A percentile compares a stretch with the other conserved stretches of the same genome.
These are phyloP conservation scores for Tolypocladium nubicola DNA, from an alignment of 2,329 filamentous ascomycete genomes.

Conservation along the genomic window DNA sequence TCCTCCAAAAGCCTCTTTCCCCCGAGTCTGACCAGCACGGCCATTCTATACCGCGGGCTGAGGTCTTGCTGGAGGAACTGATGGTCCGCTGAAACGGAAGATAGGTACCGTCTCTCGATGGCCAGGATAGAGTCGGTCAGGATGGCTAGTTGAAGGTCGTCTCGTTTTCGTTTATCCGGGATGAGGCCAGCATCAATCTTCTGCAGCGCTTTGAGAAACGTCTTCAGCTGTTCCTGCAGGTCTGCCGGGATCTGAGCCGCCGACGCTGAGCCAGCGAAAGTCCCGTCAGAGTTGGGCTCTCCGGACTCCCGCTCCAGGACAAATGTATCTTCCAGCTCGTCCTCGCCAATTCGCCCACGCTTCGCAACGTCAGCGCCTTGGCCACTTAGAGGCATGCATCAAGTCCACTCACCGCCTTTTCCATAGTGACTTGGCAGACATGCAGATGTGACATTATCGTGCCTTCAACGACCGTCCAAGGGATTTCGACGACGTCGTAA, in stretches of 20 bases:
- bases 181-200: conserved; percentile 31
- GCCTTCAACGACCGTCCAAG: conserved; percentile 46
- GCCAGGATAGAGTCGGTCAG: conserved; percentile 26
- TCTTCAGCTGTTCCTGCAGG: conserved; percentile 40
- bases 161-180: conserved; percentile 38
- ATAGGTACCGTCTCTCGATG: conserved; percentile 30
- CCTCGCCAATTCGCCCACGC: conserved; percentile 42
- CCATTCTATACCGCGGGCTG: conserved; percentile 41
- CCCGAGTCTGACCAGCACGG: conserved; percentile 55
- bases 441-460: conserved; percentile 29
- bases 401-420: conserved; percentile 27
- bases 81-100: conserved; percentile 28
- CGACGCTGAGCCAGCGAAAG: conserved; percentile 23
- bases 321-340: conserved; percentile 65
- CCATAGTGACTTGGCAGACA: conserved; percentile 25
- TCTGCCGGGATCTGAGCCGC: conserved; percentile 36
- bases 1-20: conserved; percentile 59
- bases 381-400: conserved; percentile 3
- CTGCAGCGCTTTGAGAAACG: conserved; percentile 36
- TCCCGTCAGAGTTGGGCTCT: conserved; percentile 40
- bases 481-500: conserved; percentile 76
- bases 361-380: conserved; percentile 15
- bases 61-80: conserved; percentile 23
- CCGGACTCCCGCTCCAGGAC: conserved; percentile 49
- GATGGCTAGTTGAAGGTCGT: conserved; percentile 31